Percentiles rank a stretch among this genome's conserved stretches.
phyloP scores from a whole-genome alignment of 164 flowering plant species.

The grape (Vitis vinifera) region ASM3070453v1 NC_081808.1:18751501-18752000 shows the following conservation, averaged over 20 bases:
- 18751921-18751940: too few species aligned
- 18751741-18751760: neutral
- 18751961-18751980: too few species aligned
- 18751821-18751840: too few species aligned
- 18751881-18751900: too few species aligned
- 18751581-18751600: conserved; percentile 73
- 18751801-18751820: too few species aligned
- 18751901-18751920: too few species aligned
- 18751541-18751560: conserved; percentile 97
- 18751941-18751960: too few species aligned
- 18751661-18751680: conserved; percentile 82
- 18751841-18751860: too few species aligned
- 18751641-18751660: conserved; percentile 90
- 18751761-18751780: neutral
- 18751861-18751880: too few species aligned
- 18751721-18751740: too few species aligned
- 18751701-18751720: neutral
- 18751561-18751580: conserved; percentile 82
- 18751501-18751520: conserved; percentile 97
- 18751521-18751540: conserved; percentile 85
- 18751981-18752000: too few species aligned
- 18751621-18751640: conserved; percentile 81
- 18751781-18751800: too few species aligned
- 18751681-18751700: conserved; percentile 79
- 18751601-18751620: conserved; percentile 58